A percentile compares a stretch with the other conserved stretches of the same genome.
Evolutionary conservation across 306 rosid genomes (phyloP).

Genomic region (Prunus davidiana): DNA sequence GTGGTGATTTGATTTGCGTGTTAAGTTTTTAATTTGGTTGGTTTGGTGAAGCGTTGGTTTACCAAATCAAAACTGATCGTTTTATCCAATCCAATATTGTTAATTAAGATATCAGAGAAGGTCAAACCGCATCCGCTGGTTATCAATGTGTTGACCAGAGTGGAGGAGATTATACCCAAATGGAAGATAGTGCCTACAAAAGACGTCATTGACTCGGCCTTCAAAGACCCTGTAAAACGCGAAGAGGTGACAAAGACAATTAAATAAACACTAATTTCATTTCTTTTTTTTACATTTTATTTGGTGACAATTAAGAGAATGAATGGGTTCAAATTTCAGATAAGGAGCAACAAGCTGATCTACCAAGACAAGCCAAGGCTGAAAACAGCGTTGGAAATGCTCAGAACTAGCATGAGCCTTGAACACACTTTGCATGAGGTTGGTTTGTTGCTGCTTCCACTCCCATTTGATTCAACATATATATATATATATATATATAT

Average conservation of each 20-base stretch:
- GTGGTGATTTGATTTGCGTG: constrained; percentile 18
- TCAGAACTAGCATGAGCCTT: constrained; percentile 62
- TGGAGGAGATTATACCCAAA: constrained; percentile 68
- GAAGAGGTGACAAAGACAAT: constrained; percentile 44
- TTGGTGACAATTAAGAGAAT: background rate
- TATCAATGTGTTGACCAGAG: constrained; percentile 46
- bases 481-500: too few species aligned
- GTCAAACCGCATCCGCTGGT: constrained; percentile 71
- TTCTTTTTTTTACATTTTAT: background rate
- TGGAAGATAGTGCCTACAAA: constrained; percentile 88
- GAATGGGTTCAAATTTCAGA: constrained; percentile 33
- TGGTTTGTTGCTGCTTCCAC: background rate
- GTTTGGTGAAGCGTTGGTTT: constrained; percentile 5
- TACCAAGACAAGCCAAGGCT: constrained; percentile 87
- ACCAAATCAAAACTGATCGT: background rate
- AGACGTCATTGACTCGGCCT: constrained; percentile 68
- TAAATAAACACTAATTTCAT: background rate
- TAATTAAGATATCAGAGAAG: constrained; percentile 70
- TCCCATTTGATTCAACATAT: background rate
- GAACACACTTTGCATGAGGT: constrained; percentile 65
- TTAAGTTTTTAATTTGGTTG: background rate
- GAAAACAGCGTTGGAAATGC: constrained; percentile 78
- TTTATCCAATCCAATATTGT: background rate
- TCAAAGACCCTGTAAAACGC: constrained; percentile 67
- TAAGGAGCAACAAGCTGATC: constrained; percentile 71